A percentile compares a stretch with the other conserved stretches of the same genome.
Evolutionary conservation across 2,329 filamentous ascomycete genomes (phyloP).

Genomic region (Colletotrichum paranaense): DNA sequence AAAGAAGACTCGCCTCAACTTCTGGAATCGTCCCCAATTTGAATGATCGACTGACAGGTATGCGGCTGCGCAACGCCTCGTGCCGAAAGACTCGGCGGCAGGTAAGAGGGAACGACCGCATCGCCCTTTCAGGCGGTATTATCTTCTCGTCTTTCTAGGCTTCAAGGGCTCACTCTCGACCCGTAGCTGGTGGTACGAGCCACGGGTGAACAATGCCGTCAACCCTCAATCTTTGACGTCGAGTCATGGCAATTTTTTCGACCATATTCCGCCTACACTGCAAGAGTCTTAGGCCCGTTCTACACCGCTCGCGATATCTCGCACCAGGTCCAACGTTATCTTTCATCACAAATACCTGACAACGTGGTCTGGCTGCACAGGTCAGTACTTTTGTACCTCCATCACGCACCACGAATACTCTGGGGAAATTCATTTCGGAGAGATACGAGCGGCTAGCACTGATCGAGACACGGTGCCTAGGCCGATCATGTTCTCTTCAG

Average conservation of each 20-base stretch:
- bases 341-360: no score
- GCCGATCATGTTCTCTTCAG: neutral
- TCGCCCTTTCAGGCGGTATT: neutral
- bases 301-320: no score
- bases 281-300: neutral
- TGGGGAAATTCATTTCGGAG: neutral
- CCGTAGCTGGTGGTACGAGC: neutral
- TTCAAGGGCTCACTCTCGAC: neutral
- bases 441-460: neutral
- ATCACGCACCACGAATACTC: no score
- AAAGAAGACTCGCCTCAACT: neutral
- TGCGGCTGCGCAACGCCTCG: neutral
- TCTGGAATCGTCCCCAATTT: constrained; percentile 15
- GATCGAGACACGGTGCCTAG: neutral
- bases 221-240: neutral
- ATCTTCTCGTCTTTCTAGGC: neutral
- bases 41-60: neutral
- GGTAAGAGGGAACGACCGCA: neutral
- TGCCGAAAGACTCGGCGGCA: neutral
- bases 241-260: neutral
- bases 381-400: no score
- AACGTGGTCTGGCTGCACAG: no score
- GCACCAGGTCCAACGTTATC: no score
- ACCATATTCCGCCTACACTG: neutral
- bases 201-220: neutral